These are phyloP conservation scores for Thelonectria blattea DNA, from an alignment of 2,329 filamentous ascomycete genomes.

Conservation along the genomic window DNA sequence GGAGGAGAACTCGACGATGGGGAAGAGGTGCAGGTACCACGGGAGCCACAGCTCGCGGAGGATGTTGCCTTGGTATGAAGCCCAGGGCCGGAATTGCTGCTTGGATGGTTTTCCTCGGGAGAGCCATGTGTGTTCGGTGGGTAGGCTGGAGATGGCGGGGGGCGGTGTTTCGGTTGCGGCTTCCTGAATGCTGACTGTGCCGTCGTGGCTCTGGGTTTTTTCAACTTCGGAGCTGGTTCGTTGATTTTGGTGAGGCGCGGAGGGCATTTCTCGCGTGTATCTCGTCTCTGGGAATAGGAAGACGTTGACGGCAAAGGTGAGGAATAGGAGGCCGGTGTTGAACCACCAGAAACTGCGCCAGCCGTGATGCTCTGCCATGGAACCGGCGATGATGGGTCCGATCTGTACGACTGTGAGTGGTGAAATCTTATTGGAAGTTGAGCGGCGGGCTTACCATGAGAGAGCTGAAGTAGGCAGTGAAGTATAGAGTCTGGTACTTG, in stretches of 20 bases:
- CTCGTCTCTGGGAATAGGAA: constrained; percentile 10
- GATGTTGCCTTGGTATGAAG: constrained; percentile 10
- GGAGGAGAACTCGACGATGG: constrained; percentile 16
- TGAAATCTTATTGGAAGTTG: too few relatives aligned
- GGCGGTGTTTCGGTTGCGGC: neutral
- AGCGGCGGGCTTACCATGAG: neutral
- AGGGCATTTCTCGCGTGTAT: constrained; percentile 11
- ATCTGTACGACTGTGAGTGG: constrained; percentile 6
- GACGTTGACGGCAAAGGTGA: constrained; percentile 7
- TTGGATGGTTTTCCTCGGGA: constrained; percentile 18
- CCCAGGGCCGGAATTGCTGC: constrained; percentile 11
- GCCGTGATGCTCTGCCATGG: constrained; percentile 16
- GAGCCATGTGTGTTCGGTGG: constrained; percentile 11
- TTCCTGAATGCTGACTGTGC: constrained; percentile 8
- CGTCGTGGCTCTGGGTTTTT: constrained; percentile 13
- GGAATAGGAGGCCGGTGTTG: constrained; percentile 14
- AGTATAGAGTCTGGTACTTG: constrained; percentile 16
- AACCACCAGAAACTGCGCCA: constrained; percentile 19
- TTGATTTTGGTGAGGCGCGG: neutral
- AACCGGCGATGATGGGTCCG: constrained; percentile 13
- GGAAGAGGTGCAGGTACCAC: constrained; percentile 15
- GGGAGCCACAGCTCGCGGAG: constrained; percentile 19
- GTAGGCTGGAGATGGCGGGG: neutral
- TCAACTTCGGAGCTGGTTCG: neutral
- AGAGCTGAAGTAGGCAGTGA: constrained; percentile 13